Base-by-base conservation (phyloP, 1,139 yeast genomes). In the Yamadazyma aaseri region DNA sequence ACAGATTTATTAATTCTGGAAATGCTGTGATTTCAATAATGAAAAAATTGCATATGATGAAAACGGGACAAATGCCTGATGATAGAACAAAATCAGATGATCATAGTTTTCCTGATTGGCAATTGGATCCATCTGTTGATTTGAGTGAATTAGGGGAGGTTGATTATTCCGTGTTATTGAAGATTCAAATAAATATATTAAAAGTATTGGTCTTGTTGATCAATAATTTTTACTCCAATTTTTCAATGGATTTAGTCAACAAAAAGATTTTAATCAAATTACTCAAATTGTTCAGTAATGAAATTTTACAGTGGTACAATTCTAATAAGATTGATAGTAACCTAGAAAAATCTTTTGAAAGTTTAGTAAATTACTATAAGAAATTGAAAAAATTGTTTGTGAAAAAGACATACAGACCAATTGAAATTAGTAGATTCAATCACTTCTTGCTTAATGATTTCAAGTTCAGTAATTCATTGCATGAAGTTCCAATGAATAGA, bases 101-200 rank as follows among this genome's bases (percentile, higher is more conserved):
- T 12, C 6, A 16, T n/a, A n/a, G 10, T 6, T 75, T 72, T 45
- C 83, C 83, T 2, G 66, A 68, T 42, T 83, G 90, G 90, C 54
- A 57, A 12, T 45, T 60, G 17, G 74, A 69, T 40, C 49, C 56
- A 2, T 47, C 55, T 4, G 61, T 65, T 14, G 63, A 67, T 35
- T 50, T 68, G 38, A 54, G 55, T 26, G 65, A 60, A 24, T 54
- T 68, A 33, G 76, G 75, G 0, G 69, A 65, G 28, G 73, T 70
- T 22, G 74, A 70, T 44, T 69, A 84, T 65, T 77, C 51, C 65
- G 73, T 62, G 67, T 79, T 55, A 73, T 80, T 46, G 73, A 65
- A 82, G 53, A 85, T 89, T 35, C 96, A 89, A 51, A 73, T 84
- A 35, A 95, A 95, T 33, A 79, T 89, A 28, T 65, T 89, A 42